Evolutionary conservation across 306 rosid genomes (phyloP).

Genomic region (Trifolium fragiferum): DNA sequence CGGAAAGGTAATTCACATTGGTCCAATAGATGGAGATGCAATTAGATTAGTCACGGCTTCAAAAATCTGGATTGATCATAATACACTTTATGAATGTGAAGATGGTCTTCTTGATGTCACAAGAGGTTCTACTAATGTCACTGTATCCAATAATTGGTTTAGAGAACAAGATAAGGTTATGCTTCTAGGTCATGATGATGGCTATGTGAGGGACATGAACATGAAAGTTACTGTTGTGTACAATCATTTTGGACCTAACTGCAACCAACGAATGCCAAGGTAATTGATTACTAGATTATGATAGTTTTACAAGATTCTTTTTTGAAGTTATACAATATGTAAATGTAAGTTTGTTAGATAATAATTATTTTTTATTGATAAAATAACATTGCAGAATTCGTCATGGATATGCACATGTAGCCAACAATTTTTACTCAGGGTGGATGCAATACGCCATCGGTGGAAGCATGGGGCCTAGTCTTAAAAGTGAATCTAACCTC

Average conservation of each 20-base stretch:
- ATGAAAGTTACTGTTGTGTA: slow-evolving; percentile 46
- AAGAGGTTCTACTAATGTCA: slow-evolving; percentile 47
- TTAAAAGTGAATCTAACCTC: slow-evolving; percentile 54
- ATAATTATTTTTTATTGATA: neutral
- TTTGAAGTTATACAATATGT: neutral
- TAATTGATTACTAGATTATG: neutral
- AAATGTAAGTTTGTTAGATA: neutral
- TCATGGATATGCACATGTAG: neutral
- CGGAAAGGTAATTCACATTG: slow-evolving; percentile 44
- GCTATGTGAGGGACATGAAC: slow-evolving; percentile 37
- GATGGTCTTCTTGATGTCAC: slow-evolving; percentile 49
- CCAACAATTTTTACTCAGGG: slow-evolving; percentile 49
- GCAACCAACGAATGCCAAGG: slow-evolving; percentile 51
- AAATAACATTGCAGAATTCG: slow-evolving; percentile 37
- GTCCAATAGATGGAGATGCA: slow-evolving; percentile 48
- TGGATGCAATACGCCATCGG: slow-evolving; percentile 54
- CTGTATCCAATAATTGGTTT: slow-evolving; percentile 48
- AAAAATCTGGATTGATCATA: slow-evolving; percentile 22
- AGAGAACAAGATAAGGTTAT: slow-evolving; percentile 47
- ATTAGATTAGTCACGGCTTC: slow-evolving; percentile 44
- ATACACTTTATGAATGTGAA: slow-evolving; percentile 36
- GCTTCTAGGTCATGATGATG: slow-evolving; percentile 53
- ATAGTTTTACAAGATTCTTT: neutral
- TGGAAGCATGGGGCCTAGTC: slow-evolving; percentile 50
- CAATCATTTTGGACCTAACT: slow-evolving; percentile 7